Base-by-base conservation (phyloP, 805 yeast species). In the Lipomyces oligophaga region DNA sequence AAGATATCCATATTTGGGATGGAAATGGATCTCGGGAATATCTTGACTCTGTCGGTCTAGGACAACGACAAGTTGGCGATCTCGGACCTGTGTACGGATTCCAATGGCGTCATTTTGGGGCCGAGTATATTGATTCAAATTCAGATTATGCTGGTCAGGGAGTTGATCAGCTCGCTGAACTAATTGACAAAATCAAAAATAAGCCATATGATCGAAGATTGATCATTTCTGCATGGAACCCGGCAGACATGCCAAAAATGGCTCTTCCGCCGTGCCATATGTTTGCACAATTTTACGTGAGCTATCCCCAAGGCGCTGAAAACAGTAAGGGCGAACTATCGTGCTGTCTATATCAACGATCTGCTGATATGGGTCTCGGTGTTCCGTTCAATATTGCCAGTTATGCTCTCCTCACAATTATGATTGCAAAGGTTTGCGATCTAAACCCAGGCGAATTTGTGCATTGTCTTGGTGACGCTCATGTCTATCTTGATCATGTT, bases 311-410 rank as follows among this genome's bases (percentile, higher is more conserved):
- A 40, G 70, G 70, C 22, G 31, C 47, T 11, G 65, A 61, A 27
- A n/a, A n/a, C n/a, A 62, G 62, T 21, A 78, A 68, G 58, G 94
- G 94, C 19, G 79, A 75, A 60, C 74, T 93, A 45, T 84, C 93
- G 10, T 93, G 98, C 65, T 77, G 83, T 48, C 71, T 93, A 71
- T 93, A 93, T 67, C 99, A 93, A 69, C 78, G 99, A 60, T 85
- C 96, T n/a, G 90, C 97, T 67, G 99, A 93, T 63, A 89, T 93
- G 96, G 99, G 99, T 0, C 76, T 93, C n/a, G 99, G 99, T 11
- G 97, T 93, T 19, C 99, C 99, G 0, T 93, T 93, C 67, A 93
- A 93, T 64, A 93, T 93, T 61, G 98, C 99, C 0, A 87, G 97
- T 0, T 93, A 93, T 63, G 95, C 98, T 0, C 71, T 93, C 44